phyloP scores from a whole-genome alignment of 208 protist genomes.

The Trichomonas vaginalis region DNA sequence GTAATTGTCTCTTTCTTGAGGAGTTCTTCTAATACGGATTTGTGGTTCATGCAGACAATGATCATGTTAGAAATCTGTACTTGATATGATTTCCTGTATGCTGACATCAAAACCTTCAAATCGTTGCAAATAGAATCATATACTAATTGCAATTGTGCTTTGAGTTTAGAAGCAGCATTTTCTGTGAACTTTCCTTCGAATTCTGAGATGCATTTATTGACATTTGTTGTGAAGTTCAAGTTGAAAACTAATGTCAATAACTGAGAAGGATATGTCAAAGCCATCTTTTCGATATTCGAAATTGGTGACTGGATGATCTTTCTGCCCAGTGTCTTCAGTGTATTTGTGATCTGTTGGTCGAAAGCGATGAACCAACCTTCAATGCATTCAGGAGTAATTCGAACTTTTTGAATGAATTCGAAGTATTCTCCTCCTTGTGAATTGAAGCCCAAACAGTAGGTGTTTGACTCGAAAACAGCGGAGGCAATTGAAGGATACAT shows the following conservation, averaged over 20 bases:
- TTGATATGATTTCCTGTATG: not conserved
- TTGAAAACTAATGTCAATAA: not conserved
- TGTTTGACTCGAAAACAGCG: not conserved
- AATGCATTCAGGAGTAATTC: not conserved
- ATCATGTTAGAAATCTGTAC: not conserved
- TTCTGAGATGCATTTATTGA: not conserved
- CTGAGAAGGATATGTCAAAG: not conserved
- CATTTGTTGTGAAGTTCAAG: not conserved
- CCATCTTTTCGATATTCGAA: not conserved
- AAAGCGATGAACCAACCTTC: not conserved
- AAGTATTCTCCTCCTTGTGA: not conserved
- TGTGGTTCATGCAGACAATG: not conserved
- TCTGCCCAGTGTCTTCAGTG: not conserved
- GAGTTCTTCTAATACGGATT: not conserved
- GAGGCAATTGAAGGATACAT: not conserved
- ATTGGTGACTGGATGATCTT: not conserved
- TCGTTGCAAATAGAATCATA: not conserved
- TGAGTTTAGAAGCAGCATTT: not conserved
- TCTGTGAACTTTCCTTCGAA: not conserved
- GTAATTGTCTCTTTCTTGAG: not conserved
- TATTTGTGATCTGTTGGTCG: not conserved
- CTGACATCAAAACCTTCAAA: not conserved
- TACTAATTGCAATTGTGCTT: not conserved
- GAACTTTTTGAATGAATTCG: not conserved
- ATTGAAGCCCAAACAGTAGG: not conserved